Evolutionary conservation across 192 early-diverging fungal genomes (phyloP).

Genomic region (Coemansia sp.): DNA sequence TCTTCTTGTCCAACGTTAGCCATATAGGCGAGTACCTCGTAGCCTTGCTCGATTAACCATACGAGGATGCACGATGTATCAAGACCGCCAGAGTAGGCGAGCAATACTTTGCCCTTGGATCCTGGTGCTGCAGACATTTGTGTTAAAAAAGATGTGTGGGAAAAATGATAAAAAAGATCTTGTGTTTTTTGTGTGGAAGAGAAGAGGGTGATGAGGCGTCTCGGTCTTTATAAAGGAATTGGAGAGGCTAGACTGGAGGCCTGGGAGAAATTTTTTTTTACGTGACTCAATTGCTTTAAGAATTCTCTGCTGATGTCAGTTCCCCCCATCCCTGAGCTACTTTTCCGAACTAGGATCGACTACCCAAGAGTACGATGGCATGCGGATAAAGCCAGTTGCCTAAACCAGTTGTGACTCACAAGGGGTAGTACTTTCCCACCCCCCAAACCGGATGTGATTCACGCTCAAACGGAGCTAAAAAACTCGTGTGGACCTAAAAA

Average conservation of each 20-base stretch:
- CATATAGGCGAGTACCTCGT: conserved; percentile 97
- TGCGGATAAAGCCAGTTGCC: neutral
- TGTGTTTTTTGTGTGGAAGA: conserved; percentile 3
- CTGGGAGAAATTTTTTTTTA: conserved; percentile 1
- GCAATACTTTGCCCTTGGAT: conserved; percentile 84
- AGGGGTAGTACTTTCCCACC: neutral
- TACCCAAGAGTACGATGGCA: neutral
- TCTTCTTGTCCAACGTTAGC: conserved; percentile 99
- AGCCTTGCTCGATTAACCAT: conserved; percentile 98
- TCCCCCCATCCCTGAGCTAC: neutral
- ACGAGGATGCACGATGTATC: conserved; percentile 99
- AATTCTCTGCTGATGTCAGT: conserved; percentile 11
- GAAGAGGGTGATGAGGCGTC: neutral
- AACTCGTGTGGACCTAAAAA: neutral
- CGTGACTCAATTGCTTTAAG: neutral
- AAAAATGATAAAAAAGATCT: neutral
- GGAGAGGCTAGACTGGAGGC: neutral
- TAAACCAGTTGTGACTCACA: conserved; percentile 3
- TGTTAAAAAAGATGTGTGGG: neutral
- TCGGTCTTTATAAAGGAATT: neutral
- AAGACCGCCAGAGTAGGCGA: conserved; percentile 97
- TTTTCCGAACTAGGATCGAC: neutral
- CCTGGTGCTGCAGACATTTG: conserved; percentile 55
- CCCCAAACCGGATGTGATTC: conserved; percentile 1
- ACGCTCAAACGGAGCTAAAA: neutral